A percentile compares a stretch with the other conserved stretches of the same genome.
These are phyloP conservation scores for Hygrocybe coccinea DNA, from an alignment of 768 basidiomycete genomes.

Conservation along the genomic window DNA sequence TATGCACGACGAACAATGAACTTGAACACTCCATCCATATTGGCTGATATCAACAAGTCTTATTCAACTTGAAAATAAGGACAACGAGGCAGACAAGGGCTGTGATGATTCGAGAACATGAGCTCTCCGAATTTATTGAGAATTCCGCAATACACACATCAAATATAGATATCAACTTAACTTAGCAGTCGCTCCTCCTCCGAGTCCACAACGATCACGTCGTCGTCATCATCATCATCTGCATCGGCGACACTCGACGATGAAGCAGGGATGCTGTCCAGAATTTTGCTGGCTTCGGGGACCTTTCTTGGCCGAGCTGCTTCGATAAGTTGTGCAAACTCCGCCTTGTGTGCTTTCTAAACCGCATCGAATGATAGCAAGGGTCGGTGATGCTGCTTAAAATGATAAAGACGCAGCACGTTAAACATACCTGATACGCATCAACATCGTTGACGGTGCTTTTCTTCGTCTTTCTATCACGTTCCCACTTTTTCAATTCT, in stretches of 20 bases:
- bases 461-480: conserved; percentile 40
- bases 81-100: too few relatives aligned
- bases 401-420: background rate
- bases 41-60: too few relatives aligned
- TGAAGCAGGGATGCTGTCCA: conserved; percentile 12
- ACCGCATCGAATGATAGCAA: background rate
- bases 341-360: conserved; percentile 37
- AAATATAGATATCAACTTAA: too few relatives aligned
- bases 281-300: background rate
- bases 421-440: conserved; percentile 36
- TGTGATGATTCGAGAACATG: too few relatives aligned
- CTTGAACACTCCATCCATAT: too few relatives aligned
- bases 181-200: conserved; percentile 25
- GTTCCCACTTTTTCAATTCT: conserved; percentile 60
- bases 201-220: conserved; percentile 33
- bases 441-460: conserved; percentile 35
- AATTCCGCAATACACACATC: too few relatives aligned
- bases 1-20: too few relatives aligned
- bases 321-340: conserved; percentile 38
- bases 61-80: too few relatives aligned
- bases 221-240: conserved; percentile 15
- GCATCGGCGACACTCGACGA: conserved; percentile 12
- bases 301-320: conserved; percentile 30
- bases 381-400: conserved; percentile 2
- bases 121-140: too few relatives aligned